Percentiles rank a stretch among this genome's conserved stretches.
Evolutionary conservation across 768 basidiomycete species (phyloP).

Genomic region (Scleroderma bovista): DNA sequence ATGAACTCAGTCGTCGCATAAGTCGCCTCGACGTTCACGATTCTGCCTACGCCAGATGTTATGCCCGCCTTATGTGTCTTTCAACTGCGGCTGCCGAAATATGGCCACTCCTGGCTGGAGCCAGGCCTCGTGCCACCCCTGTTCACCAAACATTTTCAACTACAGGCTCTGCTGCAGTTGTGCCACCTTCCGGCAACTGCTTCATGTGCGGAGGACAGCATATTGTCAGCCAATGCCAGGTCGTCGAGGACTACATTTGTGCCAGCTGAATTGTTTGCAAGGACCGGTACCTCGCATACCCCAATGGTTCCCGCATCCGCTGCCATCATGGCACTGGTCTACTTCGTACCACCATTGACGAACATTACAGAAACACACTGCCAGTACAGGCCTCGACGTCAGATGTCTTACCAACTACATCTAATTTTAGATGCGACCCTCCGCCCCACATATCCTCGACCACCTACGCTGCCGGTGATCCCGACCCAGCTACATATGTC

Average conservation of each 20-base stretch:
- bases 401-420: not conserved
- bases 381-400: not conserved
- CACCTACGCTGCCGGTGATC: not conserved
- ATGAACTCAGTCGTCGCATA: not conserved
- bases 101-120: no score
- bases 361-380: not conserved
- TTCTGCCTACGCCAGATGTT: not conserved
- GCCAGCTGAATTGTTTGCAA: not conserved
- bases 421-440: not conserved
- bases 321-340: not conserved
- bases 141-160: not conserved
- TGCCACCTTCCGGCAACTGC: no score
- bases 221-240: not conserved
- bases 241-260: not conserved
- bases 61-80: not conserved
- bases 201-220: not conserved
- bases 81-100: constrained; percentile 1
- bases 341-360: not conserved
- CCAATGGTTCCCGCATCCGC: not conserved
- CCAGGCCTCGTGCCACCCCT: no score
- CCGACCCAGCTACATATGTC: not conserved
- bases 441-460: not conserved
- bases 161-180: not conserved
- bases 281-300: not conserved
- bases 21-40: not conserved